A percentile compares a stretch with the other conserved stretches of the same genome.
phyloP scores from a whole-genome alignment of 2,329 filamentous ascomycete species.

The Neonectria ditissima region DNA sequence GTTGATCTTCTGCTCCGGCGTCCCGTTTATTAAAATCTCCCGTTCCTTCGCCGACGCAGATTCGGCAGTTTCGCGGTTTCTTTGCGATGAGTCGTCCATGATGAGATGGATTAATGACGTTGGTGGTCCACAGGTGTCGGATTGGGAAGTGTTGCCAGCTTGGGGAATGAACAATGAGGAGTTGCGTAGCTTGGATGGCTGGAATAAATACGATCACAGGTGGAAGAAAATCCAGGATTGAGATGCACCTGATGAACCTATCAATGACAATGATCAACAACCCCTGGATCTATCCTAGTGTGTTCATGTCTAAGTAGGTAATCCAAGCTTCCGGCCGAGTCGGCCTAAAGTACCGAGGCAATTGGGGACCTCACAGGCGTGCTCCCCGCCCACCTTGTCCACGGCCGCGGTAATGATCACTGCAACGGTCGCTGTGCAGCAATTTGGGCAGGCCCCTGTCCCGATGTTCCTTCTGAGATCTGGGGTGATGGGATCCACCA shows the following conservation, averaged over 20 bases:
- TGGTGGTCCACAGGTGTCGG: not conserved
- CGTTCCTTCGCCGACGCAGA: conserved; percentile 16
- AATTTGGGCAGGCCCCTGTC: conserved; percentile 4
- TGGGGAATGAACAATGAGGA: not conserved
- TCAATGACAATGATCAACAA: not conserved
- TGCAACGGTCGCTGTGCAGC: not conserved
- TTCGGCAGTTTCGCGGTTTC: conserved; percentile 12
- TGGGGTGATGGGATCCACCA: conserved; percentile 20
- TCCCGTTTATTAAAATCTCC: conserved; percentile 45
- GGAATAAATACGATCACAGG: too few relatives aligned
- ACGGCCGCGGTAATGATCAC: not conserved
- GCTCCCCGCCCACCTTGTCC: conserved; percentile 2
- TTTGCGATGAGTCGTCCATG: conserved; percentile 28
- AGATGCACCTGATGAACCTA: not conserved
- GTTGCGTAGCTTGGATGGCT: too few relatives aligned
- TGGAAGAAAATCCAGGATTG: not conserved
- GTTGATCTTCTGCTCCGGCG: conserved; percentile 47
- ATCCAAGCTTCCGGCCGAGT: conserved; percentile 9
- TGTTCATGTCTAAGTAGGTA: not conserved
- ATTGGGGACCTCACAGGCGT: conserved; percentile 11
- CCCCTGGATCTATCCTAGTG: not conserved
- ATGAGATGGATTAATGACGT: not conserved
- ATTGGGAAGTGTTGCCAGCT: not conserved
- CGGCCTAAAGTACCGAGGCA: conserved; percentile 22
- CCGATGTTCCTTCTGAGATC: conserved; percentile 20